phyloP scores from a whole-genome alignment of 768 basidiomycete species.

The Panaeolus papilionaceus region DNA sequence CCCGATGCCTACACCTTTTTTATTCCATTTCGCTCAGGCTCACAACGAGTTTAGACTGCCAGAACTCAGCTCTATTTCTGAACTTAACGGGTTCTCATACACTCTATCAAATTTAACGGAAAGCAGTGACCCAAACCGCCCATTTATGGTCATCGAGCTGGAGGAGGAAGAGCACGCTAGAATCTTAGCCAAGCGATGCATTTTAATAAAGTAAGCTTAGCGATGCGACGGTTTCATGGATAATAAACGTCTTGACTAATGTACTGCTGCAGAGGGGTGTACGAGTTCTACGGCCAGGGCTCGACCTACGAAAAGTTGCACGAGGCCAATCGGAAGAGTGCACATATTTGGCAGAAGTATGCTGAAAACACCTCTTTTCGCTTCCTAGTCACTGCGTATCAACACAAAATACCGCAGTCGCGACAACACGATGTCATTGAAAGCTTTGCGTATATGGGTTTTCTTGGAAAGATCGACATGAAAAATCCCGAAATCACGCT shows the following conservation, averaged over 20 bases:
- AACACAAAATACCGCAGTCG: slow-evolving; percentile 72
- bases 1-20: slow-evolving; percentile 42
- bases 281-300: slow-evolving; percentile 80
- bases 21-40: slow-evolving; percentile 81
- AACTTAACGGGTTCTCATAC: slow-evolving; percentile 72
- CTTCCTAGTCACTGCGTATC: slow-evolving; percentile 76
- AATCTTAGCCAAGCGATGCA: slow-evolving; percentile 76
- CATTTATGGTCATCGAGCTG: slow-evolving; percentile 78
- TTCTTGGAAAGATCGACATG: slow-evolving; percentile 83
- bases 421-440: slow-evolving; percentile 75
- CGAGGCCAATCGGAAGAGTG: slow-evolving; percentile 48
- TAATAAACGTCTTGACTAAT: neutral
- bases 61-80: slow-evolving; percentile 78
- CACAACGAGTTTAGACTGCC: slow-evolving; percentile 87
- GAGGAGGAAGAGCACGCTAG: slow-evolving; percentile 75
- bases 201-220: slow-evolving; percentile 79
- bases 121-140: slow-evolving; percentile 60
- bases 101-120: slow-evolving; percentile 50
- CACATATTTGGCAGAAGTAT: slow-evolving; percentile 62
- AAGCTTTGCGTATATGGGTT: slow-evolving; percentile 85
- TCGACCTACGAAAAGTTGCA: slow-evolving; percentile 76
- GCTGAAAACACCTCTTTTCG: slow-evolving; percentile 77
- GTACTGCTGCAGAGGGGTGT: slow-evolving; percentile 62
- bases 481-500: slow-evolving; percentile 76
- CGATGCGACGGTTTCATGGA: neutral